Evolutionary conservation across 2,329 filamentous ascomycete species (phyloP).

Genomic region (Alternaria arborescens): DNA sequence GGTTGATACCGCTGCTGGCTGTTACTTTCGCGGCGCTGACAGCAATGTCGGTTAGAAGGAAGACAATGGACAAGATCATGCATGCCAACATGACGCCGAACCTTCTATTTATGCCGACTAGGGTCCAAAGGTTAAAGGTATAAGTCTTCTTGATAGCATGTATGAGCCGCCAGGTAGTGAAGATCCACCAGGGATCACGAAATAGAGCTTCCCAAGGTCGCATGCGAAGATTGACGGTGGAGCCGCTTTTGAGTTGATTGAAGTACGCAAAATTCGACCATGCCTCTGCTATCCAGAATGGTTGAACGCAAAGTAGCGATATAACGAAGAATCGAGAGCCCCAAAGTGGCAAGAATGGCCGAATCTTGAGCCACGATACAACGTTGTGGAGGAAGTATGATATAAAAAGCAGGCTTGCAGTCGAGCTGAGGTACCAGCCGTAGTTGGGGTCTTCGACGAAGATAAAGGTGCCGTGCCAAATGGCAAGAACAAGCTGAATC

Average conservation of each 20-base stretch:
- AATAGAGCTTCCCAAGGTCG: conserved; percentile 45
- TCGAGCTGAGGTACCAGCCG: conserved; percentile 47
- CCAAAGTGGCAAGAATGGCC: conserved; percentile 45
- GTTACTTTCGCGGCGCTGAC: conserved; percentile 41
- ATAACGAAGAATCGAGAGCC: conserved; percentile 47
- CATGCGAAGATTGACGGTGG: conserved; percentile 38
- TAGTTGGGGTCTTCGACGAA: conserved; percentile 43
- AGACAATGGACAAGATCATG: conserved; percentile 45
- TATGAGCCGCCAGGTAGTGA: conserved; percentile 46
- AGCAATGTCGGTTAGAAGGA: conserved; percentile 42
- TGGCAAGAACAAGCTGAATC: conserved; percentile 44
- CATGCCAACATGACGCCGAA: conserved; percentile 48
- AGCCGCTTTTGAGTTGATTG: conserved; percentile 37
- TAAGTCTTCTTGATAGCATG: conserved; percentile 47
- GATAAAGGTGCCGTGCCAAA: conserved; percentile 50
- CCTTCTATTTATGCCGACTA: conserved; percentile 40
- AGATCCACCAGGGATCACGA: conserved; percentile 50
- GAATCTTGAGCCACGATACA: conserved; percentile 48
- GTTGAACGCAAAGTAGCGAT: conserved; percentile 43
- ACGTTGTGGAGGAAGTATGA: conserved; percentile 49
- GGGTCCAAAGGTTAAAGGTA: conserved; percentile 34
- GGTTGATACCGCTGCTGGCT: conserved; percentile 43
- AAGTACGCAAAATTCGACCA: conserved; percentile 51
- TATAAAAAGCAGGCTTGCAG: conserved; percentile 47
- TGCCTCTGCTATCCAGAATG: conserved; percentile 47